Percentiles rank a stretch among this genome's conserved stretches.
Evolutionary conservation across 257 asterid genomes (phyloP).

Genomic region (Lavandula angustifolia): DNA sequence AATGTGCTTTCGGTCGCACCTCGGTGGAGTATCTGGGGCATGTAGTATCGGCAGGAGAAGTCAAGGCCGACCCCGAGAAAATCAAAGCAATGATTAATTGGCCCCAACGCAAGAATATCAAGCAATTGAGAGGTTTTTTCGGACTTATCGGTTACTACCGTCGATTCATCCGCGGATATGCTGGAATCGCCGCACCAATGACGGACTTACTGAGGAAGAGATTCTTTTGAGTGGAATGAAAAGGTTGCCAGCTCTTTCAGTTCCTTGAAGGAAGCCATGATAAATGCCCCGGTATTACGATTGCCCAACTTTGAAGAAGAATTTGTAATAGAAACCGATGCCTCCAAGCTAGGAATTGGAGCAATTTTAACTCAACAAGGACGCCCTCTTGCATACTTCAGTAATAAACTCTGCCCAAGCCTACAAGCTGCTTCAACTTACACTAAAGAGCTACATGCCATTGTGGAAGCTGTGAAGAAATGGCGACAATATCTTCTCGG

Average conservation of each 20-base stretch:
- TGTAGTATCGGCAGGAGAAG: not conserved
- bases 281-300: not conserved
- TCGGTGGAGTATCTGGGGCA: not conserved
- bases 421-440: not conserved
- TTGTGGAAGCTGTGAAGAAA: not conserved
- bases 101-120: not conserved
- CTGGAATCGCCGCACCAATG: not conserved
- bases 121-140: not conserved
- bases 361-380: too few species aligned
- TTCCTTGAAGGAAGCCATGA: not conserved
- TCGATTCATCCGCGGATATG: not conserved
- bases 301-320: not conserved
- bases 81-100: not conserved
- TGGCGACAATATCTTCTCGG: not conserved
- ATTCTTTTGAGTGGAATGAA: not conserved
- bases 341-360: not conserved
- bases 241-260: not conserved
- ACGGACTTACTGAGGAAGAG: not conserved
- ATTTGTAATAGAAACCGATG: not conserved
- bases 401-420: too few species aligned
- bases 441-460: not conserved
- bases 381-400: too few species aligned
- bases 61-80: not conserved
- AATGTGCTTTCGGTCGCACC: too few species aligned
- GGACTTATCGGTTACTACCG: not conserved